Percentiles rank a stretch among this genome's conserved stretches.
These are phyloP conservation scores for Staphylotrichum longicolle DNA, from an alignment of 495 filamentous ascomycete species.

Conservation along the genomic window DNA sequence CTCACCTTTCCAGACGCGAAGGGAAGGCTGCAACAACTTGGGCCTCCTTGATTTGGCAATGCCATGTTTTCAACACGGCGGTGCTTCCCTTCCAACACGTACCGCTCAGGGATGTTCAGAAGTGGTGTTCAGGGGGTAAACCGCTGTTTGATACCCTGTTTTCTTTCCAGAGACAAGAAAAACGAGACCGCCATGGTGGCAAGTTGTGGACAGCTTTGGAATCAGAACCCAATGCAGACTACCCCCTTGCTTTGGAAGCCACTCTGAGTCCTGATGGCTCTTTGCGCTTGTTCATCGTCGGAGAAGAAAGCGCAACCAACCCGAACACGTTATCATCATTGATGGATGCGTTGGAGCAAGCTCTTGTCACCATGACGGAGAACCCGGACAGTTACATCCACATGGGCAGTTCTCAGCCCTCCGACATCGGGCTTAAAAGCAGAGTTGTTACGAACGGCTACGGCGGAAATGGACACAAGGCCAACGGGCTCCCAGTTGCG, in stretches of 20 bases:
- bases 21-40: slow-evolving; percentile 43
- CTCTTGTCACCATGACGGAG: slow-evolving; percentile 26
- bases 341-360: slow-evolving; percentile 41
- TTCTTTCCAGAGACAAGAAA: slow-evolving; percentile 64
- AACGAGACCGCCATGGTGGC: neutral
- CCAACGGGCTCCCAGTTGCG: neutral
- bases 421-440: no score
- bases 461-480: no score
- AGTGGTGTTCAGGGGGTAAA: slow-evolving; percentile 60
- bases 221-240: slow-evolving; percentile 54
- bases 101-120: slow-evolving; percentile 67
- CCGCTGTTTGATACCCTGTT: slow-evolving; percentile 81
- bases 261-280: slow-evolving; percentile 46
- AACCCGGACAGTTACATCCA: neutral
- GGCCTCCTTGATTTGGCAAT: slow-evolving; percentile 49
- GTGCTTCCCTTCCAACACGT: slow-evolving; percentile 67
- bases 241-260: slow-evolving; percentile 73
- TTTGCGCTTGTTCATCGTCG: slow-evolving; percentile 55
- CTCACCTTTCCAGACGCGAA: slow-evolving; percentile 19
- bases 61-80: slow-evolving; percentile 61
- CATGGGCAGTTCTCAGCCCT: no score
- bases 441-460: no score
- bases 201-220: slow-evolving; percentile 57
- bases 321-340: slow-evolving; percentile 33
- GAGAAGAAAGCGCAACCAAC: slow-evolving; percentile 44